These are phyloP conservation scores for Psidium guajava DNA, from an alignment of 345 rosid species.

Conservation along the genomic window DNA sequence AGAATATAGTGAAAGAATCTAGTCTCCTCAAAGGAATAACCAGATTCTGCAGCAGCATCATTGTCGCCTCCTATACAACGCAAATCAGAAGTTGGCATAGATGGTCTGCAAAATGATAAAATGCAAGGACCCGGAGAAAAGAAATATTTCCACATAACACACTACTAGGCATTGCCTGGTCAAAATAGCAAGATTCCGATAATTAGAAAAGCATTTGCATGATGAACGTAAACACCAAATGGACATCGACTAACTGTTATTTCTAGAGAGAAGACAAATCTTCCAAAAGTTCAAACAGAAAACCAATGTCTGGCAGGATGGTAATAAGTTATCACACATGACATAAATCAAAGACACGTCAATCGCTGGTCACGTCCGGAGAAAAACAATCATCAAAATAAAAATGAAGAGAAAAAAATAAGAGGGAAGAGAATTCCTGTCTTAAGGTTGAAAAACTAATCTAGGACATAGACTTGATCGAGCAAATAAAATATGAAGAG, in stretches of 20 bases:
- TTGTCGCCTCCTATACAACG: not conserved
- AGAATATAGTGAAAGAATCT: not conserved
- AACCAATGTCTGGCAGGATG: not conserved
- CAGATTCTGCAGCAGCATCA: constrained; percentile 10
- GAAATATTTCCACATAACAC: not conserved
- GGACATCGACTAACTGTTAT: not conserved
- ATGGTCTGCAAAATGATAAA: not conserved
- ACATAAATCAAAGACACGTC: not conserved
- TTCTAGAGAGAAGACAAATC: not conserved
- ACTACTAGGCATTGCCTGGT: not conserved
- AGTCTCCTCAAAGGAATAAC: constrained; percentile 9
- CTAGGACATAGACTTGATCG: not conserved
- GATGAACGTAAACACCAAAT: not conserved
- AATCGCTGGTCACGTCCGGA: not conserved
- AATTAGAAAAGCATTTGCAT: not conserved
- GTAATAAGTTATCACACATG: not conserved
- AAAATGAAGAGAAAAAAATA: not conserved
- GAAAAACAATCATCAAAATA: not conserved
- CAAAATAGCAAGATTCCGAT: not conserved
- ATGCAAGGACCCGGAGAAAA: not conserved
- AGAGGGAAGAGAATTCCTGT: not conserved
- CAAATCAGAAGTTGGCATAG: not conserved
- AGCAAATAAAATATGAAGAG: not conserved
- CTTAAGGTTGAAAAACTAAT: not conserved
- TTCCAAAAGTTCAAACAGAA: not conserved